Conservation (phyloP, 2,329 filamentous ascomycete genomes). For the Fusarium ambrosium region DNA sequence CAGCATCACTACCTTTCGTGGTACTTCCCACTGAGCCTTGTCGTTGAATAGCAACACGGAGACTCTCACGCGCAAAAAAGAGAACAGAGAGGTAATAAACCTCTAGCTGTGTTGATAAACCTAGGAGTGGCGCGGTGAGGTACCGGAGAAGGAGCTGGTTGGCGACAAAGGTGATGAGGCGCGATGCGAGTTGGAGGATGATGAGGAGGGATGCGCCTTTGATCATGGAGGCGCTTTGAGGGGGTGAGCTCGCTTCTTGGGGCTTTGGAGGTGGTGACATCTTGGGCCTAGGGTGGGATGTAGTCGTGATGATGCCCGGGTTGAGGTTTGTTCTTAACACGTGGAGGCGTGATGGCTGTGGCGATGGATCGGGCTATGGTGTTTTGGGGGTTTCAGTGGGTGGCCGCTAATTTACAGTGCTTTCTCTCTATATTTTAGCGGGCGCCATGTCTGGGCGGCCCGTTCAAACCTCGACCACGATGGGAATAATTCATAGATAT, state of each 20-base stretch:
- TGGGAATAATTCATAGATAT: neutral
- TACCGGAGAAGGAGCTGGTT: slow-evolving; percentile 93
- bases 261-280: slow-evolving; percentile 12
- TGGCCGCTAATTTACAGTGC: neutral
- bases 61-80: slow-evolving; percentile 92
- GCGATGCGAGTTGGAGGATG: slow-evolving; percentile 87
- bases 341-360: slow-evolving; percentile 12
- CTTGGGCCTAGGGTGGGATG: neutral
- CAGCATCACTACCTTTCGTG: slow-evolving; percentile 16
- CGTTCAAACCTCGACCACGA: neutral
- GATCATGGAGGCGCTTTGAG: slow-evolving; percentile 57
- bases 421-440: neutral
- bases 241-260: neutral
- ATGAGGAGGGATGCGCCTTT: slow-evolving; percentile 89
- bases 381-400: slow-evolving; percentile 22
- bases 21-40: slow-evolving; percentile 58
- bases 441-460: neutral
- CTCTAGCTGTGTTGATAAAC: slow-evolving; percentile 90
- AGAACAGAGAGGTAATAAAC: slow-evolving; percentile 93
- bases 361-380: neutral
- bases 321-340: slow-evolving; percentile 22
- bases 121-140: slow-evolving; percentile 86
- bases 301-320: neutral
- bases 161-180: slow-evolving; percentile 88
- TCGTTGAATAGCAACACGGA: slow-evolving; percentile 91